These are phyloP conservation scores for Hyaloperonospora arabidopsidis DNA, from an alignment of 352 stramenopile species.

Conservation along the genomic window DNA sequence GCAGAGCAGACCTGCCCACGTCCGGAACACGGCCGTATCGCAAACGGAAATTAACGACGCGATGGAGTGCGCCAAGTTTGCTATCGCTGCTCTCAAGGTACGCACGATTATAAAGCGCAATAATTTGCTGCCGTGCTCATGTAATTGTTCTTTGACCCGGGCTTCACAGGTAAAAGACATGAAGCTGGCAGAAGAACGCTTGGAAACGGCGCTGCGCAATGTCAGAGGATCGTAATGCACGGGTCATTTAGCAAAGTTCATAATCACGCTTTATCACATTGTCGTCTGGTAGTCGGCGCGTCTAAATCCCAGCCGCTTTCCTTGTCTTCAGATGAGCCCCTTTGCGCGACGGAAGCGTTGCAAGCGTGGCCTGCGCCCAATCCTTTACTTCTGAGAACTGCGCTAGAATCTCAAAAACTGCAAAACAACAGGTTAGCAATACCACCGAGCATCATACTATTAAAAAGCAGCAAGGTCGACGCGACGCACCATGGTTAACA, in stretches of 20 bases:
- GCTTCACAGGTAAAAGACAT: constrained; percentile 61
- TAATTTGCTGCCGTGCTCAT: neutral
- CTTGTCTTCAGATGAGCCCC: constrained; percentile 48
- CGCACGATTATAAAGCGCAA: neutral
- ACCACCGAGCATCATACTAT: neutral
- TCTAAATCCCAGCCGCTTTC: constrained; percentile 8
- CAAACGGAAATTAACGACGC: constrained; percentile 77
- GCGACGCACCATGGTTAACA: constrained; percentile 79
- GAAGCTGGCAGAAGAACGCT: constrained; percentile 64
- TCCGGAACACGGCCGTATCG: constrained; percentile 35
- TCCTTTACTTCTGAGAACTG: constrained; percentile 60
- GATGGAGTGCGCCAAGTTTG: constrained; percentile 79
- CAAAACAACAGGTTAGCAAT: neutral
- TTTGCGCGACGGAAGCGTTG: constrained; percentile 64
- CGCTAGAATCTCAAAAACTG: constrained; percentile 79
- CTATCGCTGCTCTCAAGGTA: constrained; percentile 73
- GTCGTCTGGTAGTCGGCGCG: constrained; percentile 11
- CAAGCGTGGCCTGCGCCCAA: constrained; percentile 65
- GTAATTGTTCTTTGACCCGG: constrained; percentile 2
- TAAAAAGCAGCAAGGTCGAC: neutral
- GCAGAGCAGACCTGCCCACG: constrained; percentile 20
- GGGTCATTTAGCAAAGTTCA: neutral
- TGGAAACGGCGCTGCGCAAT: constrained; percentile 66
- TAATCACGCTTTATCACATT: constrained; percentile 7
- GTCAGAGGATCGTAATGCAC: constrained; percentile 41